Conservation (phyloP, 2,329 filamentous ascomycete genomes). For the Knoxdaviesia capensis region DNA sequence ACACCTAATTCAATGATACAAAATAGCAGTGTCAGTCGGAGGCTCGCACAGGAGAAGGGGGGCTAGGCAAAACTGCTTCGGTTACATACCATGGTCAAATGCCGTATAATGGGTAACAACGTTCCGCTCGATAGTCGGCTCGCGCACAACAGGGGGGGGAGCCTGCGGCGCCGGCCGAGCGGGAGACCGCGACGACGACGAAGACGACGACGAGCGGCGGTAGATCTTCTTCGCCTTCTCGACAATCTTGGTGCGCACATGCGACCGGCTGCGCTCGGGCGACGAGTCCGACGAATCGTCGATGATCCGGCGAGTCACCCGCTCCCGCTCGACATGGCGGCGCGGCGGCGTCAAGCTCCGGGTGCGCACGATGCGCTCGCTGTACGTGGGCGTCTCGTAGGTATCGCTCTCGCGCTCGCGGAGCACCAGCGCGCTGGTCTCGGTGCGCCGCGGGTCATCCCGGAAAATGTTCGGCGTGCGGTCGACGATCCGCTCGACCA, state of each 20-base stretch:
- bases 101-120: conserved; percentile 77
- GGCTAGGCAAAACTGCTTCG: neutral
- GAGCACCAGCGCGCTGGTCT: conserved; percentile 31
- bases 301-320: conserved; percentile 4
- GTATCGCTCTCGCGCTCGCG: conserved; percentile 35
- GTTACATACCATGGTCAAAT: conserved; percentile 58
- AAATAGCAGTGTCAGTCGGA: no score
- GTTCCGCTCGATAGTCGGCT: conserved; percentile 69
- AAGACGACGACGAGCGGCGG: conserved; percentile 16
- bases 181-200: conserved; percentile 17
- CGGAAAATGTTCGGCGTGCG: conserved; percentile 30
- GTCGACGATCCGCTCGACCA: conserved; percentile 2
- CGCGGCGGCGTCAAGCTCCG: conserved; percentile 21
- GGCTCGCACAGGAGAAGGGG: neutral
- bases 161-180: conserved; percentile 34
- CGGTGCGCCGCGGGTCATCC: conserved; percentile 24
- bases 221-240: conserved; percentile 20
- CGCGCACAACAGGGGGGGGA: conserved; percentile 46
- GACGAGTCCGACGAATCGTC: neutral
- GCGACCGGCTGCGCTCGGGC: conserved; percentile 2
- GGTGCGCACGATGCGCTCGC: conserved; percentile 18
- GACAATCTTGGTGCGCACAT: conserved; percentile 15
- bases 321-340: conserved; percentile 8
- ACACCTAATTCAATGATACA: conserved; percentile 17
- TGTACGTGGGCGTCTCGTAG: conserved; percentile 20